Evolutionary conservation across 805 yeast genomes (phyloP).

Genomic region (Isabelozyma rhagii): DNA sequence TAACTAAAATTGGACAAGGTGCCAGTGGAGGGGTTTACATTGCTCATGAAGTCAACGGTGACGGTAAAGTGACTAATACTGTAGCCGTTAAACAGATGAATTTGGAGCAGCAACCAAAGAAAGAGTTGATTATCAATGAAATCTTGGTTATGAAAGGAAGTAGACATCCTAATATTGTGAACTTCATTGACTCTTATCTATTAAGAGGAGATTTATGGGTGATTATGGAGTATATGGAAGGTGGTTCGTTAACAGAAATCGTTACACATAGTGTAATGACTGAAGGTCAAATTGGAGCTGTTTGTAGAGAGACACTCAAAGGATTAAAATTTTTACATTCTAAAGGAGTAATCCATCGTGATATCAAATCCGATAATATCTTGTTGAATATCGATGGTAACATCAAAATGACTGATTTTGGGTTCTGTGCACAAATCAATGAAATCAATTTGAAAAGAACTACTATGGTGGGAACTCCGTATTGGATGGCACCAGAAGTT

Average conservation of each 20-base stretch:
- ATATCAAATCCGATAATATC: slow-evolving; percentile 93
- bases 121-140: slow-evolving; percentile 91
- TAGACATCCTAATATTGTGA: slow-evolving; percentile 88
- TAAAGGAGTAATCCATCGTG: slow-evolving; percentile 92
- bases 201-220: slow-evolving; percentile 88
- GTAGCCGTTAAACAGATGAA: slow-evolving; percentile 98
- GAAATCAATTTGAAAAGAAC: slow-evolving; percentile 73
- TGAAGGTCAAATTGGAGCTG: slow-evolving; percentile 93
- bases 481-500: slow-evolving; percentile 99
- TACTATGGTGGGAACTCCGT: slow-evolving; percentile 99
- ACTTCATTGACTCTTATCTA: slow-evolving; percentile 82
- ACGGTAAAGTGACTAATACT: slow-evolving; percentile 26
- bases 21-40: slow-evolving; percentile 97
- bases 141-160: slow-evolving; percentile 93
- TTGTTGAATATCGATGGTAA: slow-evolving; percentile 79
- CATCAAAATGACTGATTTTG: slow-evolving; percentile 92
- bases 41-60: slow-evolving; percentile 55
- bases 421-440: slow-evolving; percentile 85
- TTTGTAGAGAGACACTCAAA: slow-evolving; percentile 82
- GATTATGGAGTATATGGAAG: slow-evolving; percentile 98
- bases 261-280: slow-evolving; percentile 87
- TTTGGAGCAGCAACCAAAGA: slow-evolving; percentile 89
- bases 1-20: slow-evolving; percentile 93
- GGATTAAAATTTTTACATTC: slow-evolving; percentile 88
- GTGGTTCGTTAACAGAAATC: slow-evolving; percentile 94